Evolutionary conservation across 2,329 filamentous ascomycete species (phyloP), one percentile per base, ranked within the genome.

Genomic region (Xylaria sp.): DNA sequence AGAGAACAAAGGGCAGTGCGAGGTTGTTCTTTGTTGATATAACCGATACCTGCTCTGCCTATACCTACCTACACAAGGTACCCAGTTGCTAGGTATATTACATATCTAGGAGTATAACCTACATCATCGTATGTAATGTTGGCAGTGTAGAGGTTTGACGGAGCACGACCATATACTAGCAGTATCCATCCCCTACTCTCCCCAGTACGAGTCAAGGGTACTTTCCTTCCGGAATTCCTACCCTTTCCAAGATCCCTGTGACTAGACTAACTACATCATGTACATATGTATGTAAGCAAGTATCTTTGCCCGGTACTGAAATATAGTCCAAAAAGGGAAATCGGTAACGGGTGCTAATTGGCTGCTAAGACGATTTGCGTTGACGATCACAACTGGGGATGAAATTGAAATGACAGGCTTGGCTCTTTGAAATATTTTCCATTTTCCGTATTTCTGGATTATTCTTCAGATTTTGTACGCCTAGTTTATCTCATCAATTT

Each of bases 291-390:
- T 36, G 33, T 20, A 62, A 28, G n/a, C 48, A 39, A 7, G 9
- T 23, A 15, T 15, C 23, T 52, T 10, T n/a, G 41, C 41, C n/a
- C 2, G 41, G 41, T 33, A 25, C 9, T 28, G 28, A 28, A 28
- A 28, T 52, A 36, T 59, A 49, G 55, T 64, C 68, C 68, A 36
- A 33, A 70, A 67, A 49, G 43, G 68, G 68, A 64, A 70, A 67
- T 70, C 25, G 41, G 62, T 20, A 51, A 59, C 20, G 25, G 52
- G 18, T 55, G 48, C 36, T 61, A 43, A 68, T 68, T 61, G 56
- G 65, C 66, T 65, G 39, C 18, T 33, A 23, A 20, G 41, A 18
- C 23, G 33, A 55, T 67, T 67, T 64, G 55, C 51, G 55, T 41
- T 64, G 39, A 61, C 54, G 52, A 68, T 66, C 52, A 62, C 23